Conservation (phyloP, 345 rosid genomes). For the Gossypium rotundifolium region DNA sequence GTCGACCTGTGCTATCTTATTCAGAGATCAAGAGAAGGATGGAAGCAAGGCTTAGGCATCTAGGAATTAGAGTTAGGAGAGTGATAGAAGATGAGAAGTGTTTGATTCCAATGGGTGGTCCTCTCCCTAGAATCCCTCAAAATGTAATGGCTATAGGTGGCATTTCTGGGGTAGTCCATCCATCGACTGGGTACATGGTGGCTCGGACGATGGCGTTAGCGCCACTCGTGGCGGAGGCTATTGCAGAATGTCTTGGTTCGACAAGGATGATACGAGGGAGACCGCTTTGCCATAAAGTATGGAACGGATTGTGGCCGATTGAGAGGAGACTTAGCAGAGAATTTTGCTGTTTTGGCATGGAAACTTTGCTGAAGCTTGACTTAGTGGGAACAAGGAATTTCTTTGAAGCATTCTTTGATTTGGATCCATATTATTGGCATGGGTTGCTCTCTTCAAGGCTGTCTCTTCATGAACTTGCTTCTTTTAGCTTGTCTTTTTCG, state of each 20-base stretch:
- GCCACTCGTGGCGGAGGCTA: conserved; percentile 40
- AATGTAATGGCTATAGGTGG: conserved; percentile 62
- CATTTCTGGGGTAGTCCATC: conserved; percentile 59
- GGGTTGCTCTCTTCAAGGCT: conserved; percentile 60
- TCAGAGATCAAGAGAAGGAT: conserved; percentile 51
- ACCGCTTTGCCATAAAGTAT: conserved; percentile 39
- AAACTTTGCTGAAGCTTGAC: conserved; percentile 57
- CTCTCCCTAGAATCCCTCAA: conserved; percentile 59
- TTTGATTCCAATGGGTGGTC: conserved; percentile 76
- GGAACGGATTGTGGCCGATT: conserved; percentile 57
- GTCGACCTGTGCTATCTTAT: conserved; percentile 50
- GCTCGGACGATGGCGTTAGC: conserved; percentile 47
- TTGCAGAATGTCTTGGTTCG: conserved; percentile 59
- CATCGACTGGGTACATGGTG: conserved; percentile 66
- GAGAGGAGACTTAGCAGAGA: conserved; percentile 40
- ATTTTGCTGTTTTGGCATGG: conserved; percentile 59
- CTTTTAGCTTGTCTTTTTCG: conserved; percentile 40
- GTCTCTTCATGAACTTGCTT: conserved; percentile 38
- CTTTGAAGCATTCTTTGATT: conserved; percentile 58
- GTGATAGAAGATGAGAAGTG: conserved; percentile 65
- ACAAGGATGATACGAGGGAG: conserved; percentile 63
- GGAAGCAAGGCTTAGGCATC: conserved; percentile 60
- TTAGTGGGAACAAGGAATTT: conserved; percentile 43
- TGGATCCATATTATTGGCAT: conserved; percentile 56
- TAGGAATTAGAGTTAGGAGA: conserved; percentile 49